phyloP scores from a whole-genome alignment of 2,329 filamentous ascomycete species.

The Xylariaceae sp. region DNA sequence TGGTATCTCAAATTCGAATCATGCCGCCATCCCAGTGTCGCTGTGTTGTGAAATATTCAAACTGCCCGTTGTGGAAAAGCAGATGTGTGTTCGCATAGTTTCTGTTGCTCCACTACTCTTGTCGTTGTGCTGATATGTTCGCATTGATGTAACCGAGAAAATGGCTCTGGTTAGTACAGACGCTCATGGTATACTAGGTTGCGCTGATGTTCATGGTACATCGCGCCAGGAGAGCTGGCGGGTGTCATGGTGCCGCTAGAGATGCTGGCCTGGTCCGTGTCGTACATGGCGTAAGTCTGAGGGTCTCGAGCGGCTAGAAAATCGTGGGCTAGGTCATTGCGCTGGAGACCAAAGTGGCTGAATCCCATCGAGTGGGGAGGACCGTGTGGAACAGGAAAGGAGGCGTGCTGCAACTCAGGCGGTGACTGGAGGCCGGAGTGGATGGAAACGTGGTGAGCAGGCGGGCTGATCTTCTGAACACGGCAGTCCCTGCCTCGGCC shows the following conservation, averaged over 20 bases:
- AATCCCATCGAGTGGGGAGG: constrained; percentile 14
- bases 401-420: constrained; percentile 21
- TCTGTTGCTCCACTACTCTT: background rate
- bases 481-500: constrained; percentile 83
- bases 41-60: no score
- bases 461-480: constrained; percentile 39
- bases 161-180: constrained; percentile 25
- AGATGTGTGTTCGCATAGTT: background rate
- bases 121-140: constrained; percentile 1
- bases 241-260: constrained; percentile 32
- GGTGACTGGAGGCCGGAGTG: constrained; percentile 18
- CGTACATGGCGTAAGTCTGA: constrained; percentile 42
- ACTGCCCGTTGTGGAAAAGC: no score
- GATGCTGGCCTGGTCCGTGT: constrained; percentile 40
- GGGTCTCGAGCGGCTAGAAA: constrained; percentile 23
- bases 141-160: background rate
- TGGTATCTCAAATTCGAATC: constrained; percentile 20
- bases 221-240: constrained; percentile 32
- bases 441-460: constrained; percentile 13
- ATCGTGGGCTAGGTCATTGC: constrained; percentile 23
- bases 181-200: constrained; percentile 38
- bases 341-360: constrained; percentile 18
- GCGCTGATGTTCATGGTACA: constrained; percentile 44
- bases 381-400: constrained; percentile 23
- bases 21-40: constrained; percentile 13